A percentile compares a stretch with the other conserved stretches of the same genome.
These are phyloP conservation scores for Osmanthus fragrans DNA, from an alignment of 257 asterid species.

Conservation along the genomic window DNA sequence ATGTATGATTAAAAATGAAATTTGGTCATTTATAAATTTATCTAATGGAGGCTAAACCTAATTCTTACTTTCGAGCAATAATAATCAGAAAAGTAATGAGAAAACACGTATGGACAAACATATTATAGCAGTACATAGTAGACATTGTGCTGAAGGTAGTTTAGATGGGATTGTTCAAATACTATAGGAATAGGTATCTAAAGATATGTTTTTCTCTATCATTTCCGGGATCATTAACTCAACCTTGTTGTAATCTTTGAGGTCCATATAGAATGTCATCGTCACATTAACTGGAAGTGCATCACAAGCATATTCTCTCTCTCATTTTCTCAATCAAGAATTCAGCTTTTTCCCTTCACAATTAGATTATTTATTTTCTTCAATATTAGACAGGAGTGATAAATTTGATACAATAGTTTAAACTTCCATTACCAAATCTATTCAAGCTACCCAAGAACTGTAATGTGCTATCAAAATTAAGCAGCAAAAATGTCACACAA, in stretches of 20 bases:
- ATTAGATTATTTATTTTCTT: too few relatives aligned
- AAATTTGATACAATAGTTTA: neutral
- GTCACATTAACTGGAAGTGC: conserved; percentile 46
- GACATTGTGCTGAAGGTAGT: too few relatives aligned
- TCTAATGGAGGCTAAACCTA: too few relatives aligned
- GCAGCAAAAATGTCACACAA: neutral
- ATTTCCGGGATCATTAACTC: conserved; percentile 43
- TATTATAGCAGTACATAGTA: too few relatives aligned
- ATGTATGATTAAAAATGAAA: too few relatives aligned
- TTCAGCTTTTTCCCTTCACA: conserved; percentile 43
- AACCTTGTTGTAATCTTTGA: conserved; percentile 32
- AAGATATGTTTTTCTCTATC: conserved; percentile 35
- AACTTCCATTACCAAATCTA: neutral
- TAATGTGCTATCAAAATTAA: too few relatives aligned
- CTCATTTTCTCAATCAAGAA: conserved; percentile 38
- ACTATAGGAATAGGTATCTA: conserved; percentile 41
- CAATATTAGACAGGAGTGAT: too few relatives aligned
- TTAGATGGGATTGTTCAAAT: too few relatives aligned
- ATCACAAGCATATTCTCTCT: conserved; percentile 33
- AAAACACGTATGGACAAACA: too few relatives aligned
- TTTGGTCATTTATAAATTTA: too few relatives aligned
- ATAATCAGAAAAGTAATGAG: too few relatives aligned
- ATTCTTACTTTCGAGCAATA: too few relatives aligned
- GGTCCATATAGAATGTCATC: conserved; percentile 32
- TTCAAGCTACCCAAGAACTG: neutral